phyloP scores from a whole-genome alignment of 106 monocot genomes.

The Dioscorea zingiberensis region DNA sequence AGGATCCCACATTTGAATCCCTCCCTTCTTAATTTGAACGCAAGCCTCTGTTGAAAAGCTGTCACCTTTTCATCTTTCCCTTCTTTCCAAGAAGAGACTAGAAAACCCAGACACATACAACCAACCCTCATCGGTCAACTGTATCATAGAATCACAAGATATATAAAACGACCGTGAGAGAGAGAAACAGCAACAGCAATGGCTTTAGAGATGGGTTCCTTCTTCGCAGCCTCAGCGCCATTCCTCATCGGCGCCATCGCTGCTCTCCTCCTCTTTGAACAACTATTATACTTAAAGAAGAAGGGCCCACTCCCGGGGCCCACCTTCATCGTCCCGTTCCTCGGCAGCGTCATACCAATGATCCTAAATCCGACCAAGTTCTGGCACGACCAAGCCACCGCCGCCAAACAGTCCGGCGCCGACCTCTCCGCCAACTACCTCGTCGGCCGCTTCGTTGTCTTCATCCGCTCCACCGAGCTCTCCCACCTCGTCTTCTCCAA shows the following conservation, averaged over 20 bases:
- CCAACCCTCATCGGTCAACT: no score
- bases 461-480: constrained; percentile 75
- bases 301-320: constrained; percentile 77
- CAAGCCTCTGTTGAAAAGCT: no score
- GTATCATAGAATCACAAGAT: no score
- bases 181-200: no score
- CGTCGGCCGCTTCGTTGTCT: constrained; percentile 82
- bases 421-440: constrained; percentile 83
- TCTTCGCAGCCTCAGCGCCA: neutral
- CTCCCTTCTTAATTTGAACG: no score
- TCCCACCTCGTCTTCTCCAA: constrained; percentile 87
- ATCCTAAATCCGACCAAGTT: constrained; percentile 65
- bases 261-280: constrained; percentile 44
- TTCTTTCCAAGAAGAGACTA: no score
- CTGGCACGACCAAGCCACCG: constrained; percentile 56
- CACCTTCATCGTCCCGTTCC: constrained; percentile 54
- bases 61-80: no score
- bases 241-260: constrained; percentile 16
- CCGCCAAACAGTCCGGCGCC: constrained; percentile 36
- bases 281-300: constrained; percentile 70
- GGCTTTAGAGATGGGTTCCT: no score
- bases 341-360: constrained; percentile 80
- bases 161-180: no score
- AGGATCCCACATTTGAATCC: no score
- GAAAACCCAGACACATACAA: no score